Evolutionary conservation across 2,329 filamentous ascomycete genomes (phyloP), one percentile per base, ranked within the genome.

Genomic region (Xylaria sp.): DNA sequence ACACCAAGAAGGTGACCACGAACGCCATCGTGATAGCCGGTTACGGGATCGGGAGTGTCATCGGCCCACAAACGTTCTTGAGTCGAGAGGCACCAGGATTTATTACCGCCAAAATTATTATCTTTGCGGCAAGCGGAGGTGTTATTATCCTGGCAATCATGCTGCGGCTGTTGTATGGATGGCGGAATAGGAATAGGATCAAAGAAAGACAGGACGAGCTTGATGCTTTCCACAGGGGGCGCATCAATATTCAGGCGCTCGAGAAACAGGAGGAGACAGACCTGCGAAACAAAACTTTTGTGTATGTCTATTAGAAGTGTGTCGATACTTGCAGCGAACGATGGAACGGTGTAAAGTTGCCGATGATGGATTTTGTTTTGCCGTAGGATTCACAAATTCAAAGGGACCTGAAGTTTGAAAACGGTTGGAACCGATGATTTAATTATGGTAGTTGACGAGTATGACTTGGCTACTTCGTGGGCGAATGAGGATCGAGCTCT

Each of bases 21-120:
- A 80, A 79, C 63, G 79, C 78, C 1, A 69, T 79, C 2, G 70
- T 80, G 10, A 63, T 81, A 13, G 79, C 82, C 61, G 80, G 78
- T 0, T 83, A 82, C 37, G 82, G 81, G 44, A 48, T 87, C 4
- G 86, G 85, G 18, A 89, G 87, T 75, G 85, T 88, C 65, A 88
- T 88, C 69, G 86, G 86, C 0, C 86, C 86, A 0, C 84, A 88
- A 75, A 88, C 86, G 2, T 88, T 89, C 79, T 84, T 84, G 72
- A 81, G 80, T 2, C 80, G 80, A 50, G 85, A 89, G 68, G 84
- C 82, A 0, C 87, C 86, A 1, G 79, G 84, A 2, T 88, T 85
- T 72, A 81, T 82, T 13, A 86, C 85, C 0, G 87, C 86, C 18
- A 87, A 88, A 74, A 82, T 88, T 28, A 83, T 85, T 18, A 84